Evolutionary conservation across 192 early-diverging fungal species (phyloP).

Genomic region (Coemansia sp.): DNA sequence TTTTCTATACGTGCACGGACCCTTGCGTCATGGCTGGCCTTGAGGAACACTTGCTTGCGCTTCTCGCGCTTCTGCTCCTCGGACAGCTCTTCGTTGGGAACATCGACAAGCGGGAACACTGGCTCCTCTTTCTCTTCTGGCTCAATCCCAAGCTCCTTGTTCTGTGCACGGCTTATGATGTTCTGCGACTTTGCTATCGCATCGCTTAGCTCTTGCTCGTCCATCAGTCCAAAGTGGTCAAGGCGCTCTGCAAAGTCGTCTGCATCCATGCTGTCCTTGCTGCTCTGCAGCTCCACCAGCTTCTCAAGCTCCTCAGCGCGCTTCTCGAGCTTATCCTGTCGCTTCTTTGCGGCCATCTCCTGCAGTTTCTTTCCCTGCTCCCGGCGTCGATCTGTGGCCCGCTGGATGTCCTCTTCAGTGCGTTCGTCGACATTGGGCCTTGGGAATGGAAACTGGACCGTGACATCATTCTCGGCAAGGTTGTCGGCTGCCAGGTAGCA

Average conservation of each 20-base stretch:
- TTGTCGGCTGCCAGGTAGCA: conserved; percentile 60
- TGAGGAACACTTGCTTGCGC: conserved; percentile 75
- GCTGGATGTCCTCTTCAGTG: conserved; percentile 74
- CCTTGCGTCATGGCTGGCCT: conserved; percentile 74
- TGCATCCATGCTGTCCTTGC: conserved; percentile 27
- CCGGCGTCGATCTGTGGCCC: conserved; percentile 63
- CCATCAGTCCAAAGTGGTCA: conserved; percentile 60
- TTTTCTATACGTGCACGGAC: conserved; percentile 71
- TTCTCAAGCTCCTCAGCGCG: conserved; percentile 66
- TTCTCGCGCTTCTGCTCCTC: conserved; percentile 82
- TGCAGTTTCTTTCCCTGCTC: conserved; percentile 74
- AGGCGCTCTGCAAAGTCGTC: conserved; percentile 52
- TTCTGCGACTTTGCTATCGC: conserved; percentile 69
- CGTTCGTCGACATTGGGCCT: conserved; percentile 66
- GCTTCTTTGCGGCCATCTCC: conserved; percentile 76
- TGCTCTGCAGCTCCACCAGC: conserved; percentile 30
- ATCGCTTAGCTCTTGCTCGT: conserved; percentile 71
- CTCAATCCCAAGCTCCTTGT: conserved; percentile 79
- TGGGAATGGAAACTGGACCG: conserved; percentile 80
- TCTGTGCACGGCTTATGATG: conserved; percentile 67
- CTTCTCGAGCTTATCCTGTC: conserved; percentile 76
- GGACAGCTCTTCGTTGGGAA: conserved; percentile 78
- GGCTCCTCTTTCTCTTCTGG: conserved; percentile 77
- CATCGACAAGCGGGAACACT: conserved; percentile 67
- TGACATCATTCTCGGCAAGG: conserved; percentile 63